Conservation (phyloP, 441 rosid species). For the Populus tomentosa region DNA sequence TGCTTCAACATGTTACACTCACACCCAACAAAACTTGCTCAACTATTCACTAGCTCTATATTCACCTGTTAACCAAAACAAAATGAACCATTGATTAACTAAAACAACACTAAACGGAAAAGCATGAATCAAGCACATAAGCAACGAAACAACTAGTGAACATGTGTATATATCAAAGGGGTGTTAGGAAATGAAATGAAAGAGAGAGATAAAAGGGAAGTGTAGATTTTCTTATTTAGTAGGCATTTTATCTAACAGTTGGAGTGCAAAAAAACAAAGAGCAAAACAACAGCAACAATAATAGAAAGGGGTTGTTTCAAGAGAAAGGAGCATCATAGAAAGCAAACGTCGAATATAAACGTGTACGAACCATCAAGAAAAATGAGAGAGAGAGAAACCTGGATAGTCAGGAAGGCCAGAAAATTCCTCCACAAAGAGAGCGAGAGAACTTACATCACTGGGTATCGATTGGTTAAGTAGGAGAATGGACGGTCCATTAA, state of each 20-base stretch:
- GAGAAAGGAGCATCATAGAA: not conserved
- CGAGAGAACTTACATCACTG: not conserved
- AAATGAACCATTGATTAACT: not conserved
- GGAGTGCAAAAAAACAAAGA: not conserved
- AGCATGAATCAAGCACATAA: too few species aligned
- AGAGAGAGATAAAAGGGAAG: not conserved
- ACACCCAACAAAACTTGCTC: not conserved
- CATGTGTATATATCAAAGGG: not conserved
- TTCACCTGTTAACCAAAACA: not conserved
- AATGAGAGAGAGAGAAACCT: not conserved
- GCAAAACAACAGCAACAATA: not conserved
- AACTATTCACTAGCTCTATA: not conserved
- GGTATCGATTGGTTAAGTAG: not conserved
- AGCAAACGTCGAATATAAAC: not conserved
- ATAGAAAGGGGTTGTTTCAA: not conserved
- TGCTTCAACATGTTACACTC: conserved; percentile 47
- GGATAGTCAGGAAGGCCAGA: not conserved
- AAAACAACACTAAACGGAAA: not conserved
- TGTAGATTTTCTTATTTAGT: not conserved
- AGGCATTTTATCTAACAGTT: not conserved
- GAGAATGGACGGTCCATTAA: not conserved
- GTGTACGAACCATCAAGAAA: not conserved
- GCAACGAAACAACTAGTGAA: not conserved
- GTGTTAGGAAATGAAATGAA: not conserved
- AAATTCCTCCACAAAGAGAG: not conserved